A percentile compares a stretch with the other conserved stretches of the same genome.
Conservation (phyloP, 2,329 filamentous ascomycete genomes). For the Graphiopsis chlorocephala region DNA sequence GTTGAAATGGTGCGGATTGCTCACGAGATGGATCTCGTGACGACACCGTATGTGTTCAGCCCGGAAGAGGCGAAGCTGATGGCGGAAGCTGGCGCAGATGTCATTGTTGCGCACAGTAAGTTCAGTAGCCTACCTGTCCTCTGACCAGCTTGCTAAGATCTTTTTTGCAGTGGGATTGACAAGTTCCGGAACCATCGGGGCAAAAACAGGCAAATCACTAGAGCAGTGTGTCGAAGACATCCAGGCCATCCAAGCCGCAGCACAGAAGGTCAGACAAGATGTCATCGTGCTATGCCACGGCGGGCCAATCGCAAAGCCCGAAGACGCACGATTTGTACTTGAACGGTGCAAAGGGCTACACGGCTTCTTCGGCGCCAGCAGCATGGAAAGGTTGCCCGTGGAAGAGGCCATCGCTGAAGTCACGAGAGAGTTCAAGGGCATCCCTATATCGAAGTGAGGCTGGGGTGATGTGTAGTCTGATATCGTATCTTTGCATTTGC, state of each 20-base stretch:
- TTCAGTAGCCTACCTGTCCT: background rate
- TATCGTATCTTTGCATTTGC: background rate
- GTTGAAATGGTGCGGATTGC: slow-evolving; percentile 66
- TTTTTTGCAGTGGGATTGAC: slow-evolving; percentile 55
- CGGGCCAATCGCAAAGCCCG: slow-evolving; percentile 62
- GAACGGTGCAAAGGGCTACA: slow-evolving; percentile 61
- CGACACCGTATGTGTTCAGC: slow-evolving; percentile 68
- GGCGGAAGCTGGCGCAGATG: slow-evolving; percentile 63
- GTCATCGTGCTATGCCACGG: slow-evolving; percentile 69
- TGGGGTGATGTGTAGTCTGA: background rate
- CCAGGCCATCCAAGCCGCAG: slow-evolving; percentile 63
- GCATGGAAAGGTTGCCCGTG: slow-evolving; percentile 67
- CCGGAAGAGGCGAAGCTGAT: slow-evolving; percentile 60
- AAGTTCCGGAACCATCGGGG: slow-evolving; percentile 63
- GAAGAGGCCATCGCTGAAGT: slow-evolving; percentile 63
- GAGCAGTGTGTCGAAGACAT: slow-evolving; percentile 63
- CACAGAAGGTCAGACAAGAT: slow-evolving; percentile 53
- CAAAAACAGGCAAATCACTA: slow-evolving; percentile 57
- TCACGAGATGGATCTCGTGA: slow-evolving; percentile 59
- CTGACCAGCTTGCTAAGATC: background rate
- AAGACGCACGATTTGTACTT: slow-evolving; percentile 64
- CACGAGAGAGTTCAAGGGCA: slow-evolving; percentile 53
- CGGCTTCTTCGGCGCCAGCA: slow-evolving; percentile 69
- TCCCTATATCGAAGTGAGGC: slow-evolving; percentile 16
- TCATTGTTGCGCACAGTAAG: slow-evolving; percentile 61